Base-by-base conservation (phyloP, 257 asterid genomes). In the Solanum microdontum region DNA sequence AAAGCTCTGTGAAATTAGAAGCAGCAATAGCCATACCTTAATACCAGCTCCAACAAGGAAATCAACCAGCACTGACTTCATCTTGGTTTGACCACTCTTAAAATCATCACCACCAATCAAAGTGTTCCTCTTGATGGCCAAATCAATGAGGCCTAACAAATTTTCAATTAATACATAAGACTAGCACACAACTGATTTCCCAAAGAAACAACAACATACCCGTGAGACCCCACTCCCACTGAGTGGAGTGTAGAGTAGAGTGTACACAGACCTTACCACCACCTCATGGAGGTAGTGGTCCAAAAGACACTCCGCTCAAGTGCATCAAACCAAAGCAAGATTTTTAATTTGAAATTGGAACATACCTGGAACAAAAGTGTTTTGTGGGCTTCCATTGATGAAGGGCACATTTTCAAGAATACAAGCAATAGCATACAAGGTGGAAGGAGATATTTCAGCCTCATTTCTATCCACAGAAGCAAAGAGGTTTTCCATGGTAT, bases 21-120 rank as follows among this genome's bases (percentile, higher is more conserved):
- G 43, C 83, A 76, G 43, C 58, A 76, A 9, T 12, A 32, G 6
- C 40, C 77, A 24, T 92, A 95, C 98, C 98, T 97, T 97, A 90
- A 96, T 97, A 82, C 99, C 99, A 86, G 99, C 99, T 39, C 99
- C 99, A 80, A 97, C 99, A 32, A 97, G 99, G 91, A 97, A 97
- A 91, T 97, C 99, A 72, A 97, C 99, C 14, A 97, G 96, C 83
- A 94, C 99, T 0, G 99, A 96, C 89, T 97, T 97, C 99, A 97
- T 97, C 91, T 97, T 97, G 33, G 99, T 97, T 85, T 97, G 99
- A 11, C 99, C 99, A 87, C 99, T 97, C 96, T 97, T 97, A 88
- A 97, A 97, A 34, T 97, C 99, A 87, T 97, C 99, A 43, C 99
- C 99, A 83, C 98, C 99, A 9, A 96, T 97, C 94, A 95, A 92